Evolutionary conservation across 129 eudicot species (phyloP), one percentile per base, ranked within the genome.

Genomic region (Helianthus annuus): DNA sequence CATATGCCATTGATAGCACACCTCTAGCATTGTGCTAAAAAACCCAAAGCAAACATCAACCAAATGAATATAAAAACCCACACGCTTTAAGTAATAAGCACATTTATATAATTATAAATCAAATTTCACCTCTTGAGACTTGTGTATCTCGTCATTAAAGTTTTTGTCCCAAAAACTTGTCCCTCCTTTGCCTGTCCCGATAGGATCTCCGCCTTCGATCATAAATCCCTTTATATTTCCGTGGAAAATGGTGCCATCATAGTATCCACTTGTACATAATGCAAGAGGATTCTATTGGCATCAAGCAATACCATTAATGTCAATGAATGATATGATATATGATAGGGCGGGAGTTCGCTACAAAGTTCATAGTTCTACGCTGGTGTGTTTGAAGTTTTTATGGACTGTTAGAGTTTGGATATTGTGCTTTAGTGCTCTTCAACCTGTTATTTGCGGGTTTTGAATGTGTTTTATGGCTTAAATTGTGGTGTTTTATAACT

Each of bases 171-270:
- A 94, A 84, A 94, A 90, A 71, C 97, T 94, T 68, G 89, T 94
- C 67, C 98, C 98, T 17, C 98, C 97, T 87, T 87, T 93, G 70
- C 98, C 98, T 1, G 98, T 93, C 62, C 94, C 94, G 10, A 93
- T 94, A 64, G 98, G 98, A 71, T 94, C 98, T 70, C 98, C 98
- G 36, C 98, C 98, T 86, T 94, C 97, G 74, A 94, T 88, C 98
- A 94, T 94, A 76, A 94, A 94, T 16, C 97, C 98, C 78, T 90
- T 94, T 29, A 94, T 94, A 80, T 94, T 94, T 81, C 98, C 83
- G 80, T 94, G 98, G 56, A 94, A 94, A 80, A 90, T 90, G 82
- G 97, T 94, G 40, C 97, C 93, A 78, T 94, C 98, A 71, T 94
- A 94, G 78, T 94, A 94, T 62, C 97, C 96, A 69, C 96, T 90